Evolutionary conservation across 495 filamentous ascomycete species (phyloP), one percentile per base, ranked within the genome.

Genomic region (Annulohypoxylon stygium): DNA sequence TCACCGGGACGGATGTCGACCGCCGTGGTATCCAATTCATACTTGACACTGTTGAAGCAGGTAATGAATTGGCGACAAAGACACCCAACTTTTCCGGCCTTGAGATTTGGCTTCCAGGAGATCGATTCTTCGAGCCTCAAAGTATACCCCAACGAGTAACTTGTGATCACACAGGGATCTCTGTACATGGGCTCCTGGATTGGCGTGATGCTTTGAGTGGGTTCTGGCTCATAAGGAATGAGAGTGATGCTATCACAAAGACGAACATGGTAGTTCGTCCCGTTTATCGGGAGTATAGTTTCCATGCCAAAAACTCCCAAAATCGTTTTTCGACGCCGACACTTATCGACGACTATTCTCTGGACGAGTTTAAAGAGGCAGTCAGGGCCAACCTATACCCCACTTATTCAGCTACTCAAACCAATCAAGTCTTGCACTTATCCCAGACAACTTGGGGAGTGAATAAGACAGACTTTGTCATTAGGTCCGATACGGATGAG

Each of bases 401-500:
- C 2, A 12, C 55, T 5, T 73, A 71, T 53, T 11, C 65, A 11
- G 3, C 3, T 16, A 4, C 25, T 0, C 18, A 36, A 11, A 6
- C 26, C 4, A 50, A 37, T 3, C 64, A 61, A 10, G 62, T 48
- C 9, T 7, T 78, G 12, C 62, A 65, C 26, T 9, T 78, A 6
- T 26, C 41, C 0, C 69, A 74, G 34, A 16, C 45, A 4, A 64
- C 50, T 26, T 71, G 58, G 50, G 11, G 20, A 5, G 9, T n/a
- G 10, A 73, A 70, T 34, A 50, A 12, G 33, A 30, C 43, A 2
- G 67, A 77, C 7, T 68, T 77, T 33, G 65, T 33, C 5, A 65
- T 78, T 3, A 53, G 14, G 10, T 9, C 4, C 5, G 36, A 77
- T 8, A 78, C 72, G n/a, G 59, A 60, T 14, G 69, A 75, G 43